phyloP scores from a whole-genome alignment of 2,329 filamentous ascomycete species.

The Fusarium sp. region DNA sequence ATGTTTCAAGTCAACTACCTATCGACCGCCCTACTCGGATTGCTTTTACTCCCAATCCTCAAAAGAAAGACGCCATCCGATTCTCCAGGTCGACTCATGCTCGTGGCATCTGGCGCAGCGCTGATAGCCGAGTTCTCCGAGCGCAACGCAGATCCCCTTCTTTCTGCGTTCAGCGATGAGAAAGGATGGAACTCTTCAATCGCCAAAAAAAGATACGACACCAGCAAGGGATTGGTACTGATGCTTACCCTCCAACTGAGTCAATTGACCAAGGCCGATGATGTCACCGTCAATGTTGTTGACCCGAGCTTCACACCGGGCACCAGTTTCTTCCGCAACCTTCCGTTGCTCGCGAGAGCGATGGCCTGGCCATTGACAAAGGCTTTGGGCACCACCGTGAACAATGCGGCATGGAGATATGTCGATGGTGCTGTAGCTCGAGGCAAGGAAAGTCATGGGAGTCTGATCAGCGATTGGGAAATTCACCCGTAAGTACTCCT shows the following conservation, averaged over 20 bases:
- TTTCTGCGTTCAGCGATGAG: neutral
- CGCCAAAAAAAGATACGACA: slow-evolving; percentile 4
- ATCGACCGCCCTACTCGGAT: slow-evolving; percentile 48
- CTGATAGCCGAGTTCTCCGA: neutral
- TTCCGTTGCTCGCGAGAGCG: neutral
- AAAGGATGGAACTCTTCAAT: neutral
- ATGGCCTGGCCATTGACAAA: slow-evolving; percentile 8
- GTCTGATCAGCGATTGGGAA: slow-evolving; percentile 11
- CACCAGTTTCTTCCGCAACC: slow-evolving; percentile 4
- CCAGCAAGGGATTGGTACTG: slow-evolving; percentile 16
- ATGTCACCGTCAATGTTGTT: slow-evolving; percentile 18
- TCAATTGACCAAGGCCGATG: neutral
- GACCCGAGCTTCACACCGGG: slow-evolving; percentile 13
- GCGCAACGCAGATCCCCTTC: neutral
- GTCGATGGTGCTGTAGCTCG: slow-evolving; percentile 7
- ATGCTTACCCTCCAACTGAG: slow-evolving; percentile 10
- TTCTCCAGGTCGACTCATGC: slow-evolving; percentile 8
- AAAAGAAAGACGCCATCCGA: neutral
- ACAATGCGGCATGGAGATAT: slow-evolving; percentile 20
- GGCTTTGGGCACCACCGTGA: neutral
- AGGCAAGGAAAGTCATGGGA: slow-evolving; percentile 22
- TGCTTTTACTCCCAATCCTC: slow-evolving; percentile 36
- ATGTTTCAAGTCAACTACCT: slow-evolving; percentile 56
- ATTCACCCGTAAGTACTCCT: too few relatives aligned
- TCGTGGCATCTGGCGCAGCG: slow-evolving; percentile 14